Conservation (phyloP, 331 rosid species). For the Pyracantha coccinea region DNA sequence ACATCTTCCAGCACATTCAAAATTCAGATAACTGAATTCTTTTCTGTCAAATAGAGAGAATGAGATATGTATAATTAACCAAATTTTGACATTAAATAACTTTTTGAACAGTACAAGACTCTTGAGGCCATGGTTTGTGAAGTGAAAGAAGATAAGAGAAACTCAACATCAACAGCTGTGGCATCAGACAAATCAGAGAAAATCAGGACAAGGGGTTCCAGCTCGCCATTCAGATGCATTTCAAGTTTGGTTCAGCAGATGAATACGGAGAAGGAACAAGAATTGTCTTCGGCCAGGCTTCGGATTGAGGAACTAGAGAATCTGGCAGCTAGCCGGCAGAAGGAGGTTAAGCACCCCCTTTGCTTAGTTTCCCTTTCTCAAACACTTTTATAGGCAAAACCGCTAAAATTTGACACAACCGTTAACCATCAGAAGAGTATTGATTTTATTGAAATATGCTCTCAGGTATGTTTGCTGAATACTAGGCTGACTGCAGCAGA, state of each 20-base stretch:
- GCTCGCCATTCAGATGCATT: slow-evolving; percentile 97
- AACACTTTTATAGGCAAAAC: background rate
- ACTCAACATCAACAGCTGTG: slow-evolving; percentile 30
- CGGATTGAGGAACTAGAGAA: slow-evolving; percentile 76
- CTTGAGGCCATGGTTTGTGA: slow-evolving; percentile 84
- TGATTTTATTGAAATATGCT: slow-evolving; percentile 15
- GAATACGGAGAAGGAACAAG: slow-evolving; percentile 89
- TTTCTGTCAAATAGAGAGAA: background rate
- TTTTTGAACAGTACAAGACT: slow-evolving; percentile 59
- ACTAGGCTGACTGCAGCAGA: slow-evolving; percentile 89
- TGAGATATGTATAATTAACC: background rate
- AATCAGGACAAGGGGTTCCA: slow-evolving; percentile 67
- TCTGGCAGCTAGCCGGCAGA: slow-evolving; percentile 62
- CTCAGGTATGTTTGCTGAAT: slow-evolving; percentile 70
- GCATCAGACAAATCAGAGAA: slow-evolving; percentile 50
- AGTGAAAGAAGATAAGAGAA: slow-evolving; percentile 52
- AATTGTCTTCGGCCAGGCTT: slow-evolving; percentile 51
- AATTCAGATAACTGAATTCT: background rate
- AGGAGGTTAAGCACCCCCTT: slow-evolving; percentile 46
- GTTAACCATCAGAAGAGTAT: background rate
- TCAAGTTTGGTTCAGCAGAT: slow-evolving; percentile 81
- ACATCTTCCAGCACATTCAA: background rate
- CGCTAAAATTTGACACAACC: background rate
- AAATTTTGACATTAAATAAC: slow-evolving; percentile 7
- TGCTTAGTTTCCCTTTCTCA: background rate